Base-by-base conservation (phyloP, 345 rosid species). In the Corchorus capsularis region DNA sequence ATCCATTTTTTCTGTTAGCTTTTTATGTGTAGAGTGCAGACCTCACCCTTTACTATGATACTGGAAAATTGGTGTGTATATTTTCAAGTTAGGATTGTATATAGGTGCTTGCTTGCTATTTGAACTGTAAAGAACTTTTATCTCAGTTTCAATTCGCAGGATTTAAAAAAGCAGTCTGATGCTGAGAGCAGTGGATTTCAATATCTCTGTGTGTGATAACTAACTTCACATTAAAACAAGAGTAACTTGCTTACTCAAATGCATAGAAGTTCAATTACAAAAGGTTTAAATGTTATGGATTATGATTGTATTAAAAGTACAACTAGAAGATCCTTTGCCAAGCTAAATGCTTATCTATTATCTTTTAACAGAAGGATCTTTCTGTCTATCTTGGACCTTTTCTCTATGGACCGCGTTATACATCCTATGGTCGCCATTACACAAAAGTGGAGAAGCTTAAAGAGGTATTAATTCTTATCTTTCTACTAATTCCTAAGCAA, bases 371-470 rank as follows among this genome's bases (percentile, higher is more conserved):
- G 95, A 80, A 15, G 74, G 84, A 80, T 86, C 89, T 93, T 61
- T 78, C 76, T 53, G 80, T 88, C 52, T 86, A 86, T 69, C 89
- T 93, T 78, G 82, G 89, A 37, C 94, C 96, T 78, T 87, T 93
- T 83, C 82, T 91, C 69, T 79, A 84, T 61, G 92, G 97, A 35
- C 67, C 12, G 75, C 88, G 89, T 4, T 89, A 91, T 77, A 85
- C 96, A 20, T 88, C 94, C 54, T 93, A 78, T 78, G 96, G 96
- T 71, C 92, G 96, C 59, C 94, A 91, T 81, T 93, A 91, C 75
- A 89, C 96, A 41, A 82, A 85, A 73, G 63, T 43, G 43, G 84
- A 83, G 60, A 89, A 89, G 85, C 93, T 91, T 77, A 61, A 81
- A 78, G 83, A 87, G 94, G 94, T 91, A 80, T 69, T 17, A 14